A percentile compares a stretch with the other conserved stretches of the same genome.
Evolutionary conservation across 1,284 basidiomycete species (phyloP).

Genomic region (Ustilago trichophora): DNA sequence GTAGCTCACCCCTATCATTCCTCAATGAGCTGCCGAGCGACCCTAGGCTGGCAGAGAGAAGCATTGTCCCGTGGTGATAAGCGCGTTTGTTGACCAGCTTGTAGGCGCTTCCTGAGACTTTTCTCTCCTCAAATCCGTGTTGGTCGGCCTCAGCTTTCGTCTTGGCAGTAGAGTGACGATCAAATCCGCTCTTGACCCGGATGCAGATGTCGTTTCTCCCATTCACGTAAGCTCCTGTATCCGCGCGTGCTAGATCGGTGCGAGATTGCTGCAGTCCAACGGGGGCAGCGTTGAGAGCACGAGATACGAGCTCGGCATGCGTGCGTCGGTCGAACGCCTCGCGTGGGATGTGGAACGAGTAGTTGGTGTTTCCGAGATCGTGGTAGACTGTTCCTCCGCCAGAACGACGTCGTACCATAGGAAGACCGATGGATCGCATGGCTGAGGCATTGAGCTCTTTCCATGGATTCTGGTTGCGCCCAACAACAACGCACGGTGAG

Average conservation of each 20-base stretch:
- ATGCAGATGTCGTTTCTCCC: constrained; percentile 79
- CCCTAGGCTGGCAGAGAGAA: constrained; percentile 71
- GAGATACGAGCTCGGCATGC: constrained; percentile 81
- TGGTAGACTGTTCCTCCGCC: constrained; percentile 98
- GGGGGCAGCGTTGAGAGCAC: constrained; percentile 75
- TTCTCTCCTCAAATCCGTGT: constrained; percentile 34
- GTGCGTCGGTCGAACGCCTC: constrained; percentile 80
- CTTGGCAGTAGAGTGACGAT: constrained; percentile 68
- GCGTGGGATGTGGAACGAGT: constrained; percentile 89
- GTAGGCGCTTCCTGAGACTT: constrained; percentile 98
- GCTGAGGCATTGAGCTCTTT: constrained; percentile 84
- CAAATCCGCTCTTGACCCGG: constrained; percentile 73
- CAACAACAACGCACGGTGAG: constrained; percentile 88
- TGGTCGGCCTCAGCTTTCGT: constrained; percentile 17
- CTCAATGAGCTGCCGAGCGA: constrained; percentile 51
- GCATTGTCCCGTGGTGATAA: constrained; percentile 99
- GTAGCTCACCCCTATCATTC: constrained; percentile 78
- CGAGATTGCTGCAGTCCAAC: constrained; percentile 12
- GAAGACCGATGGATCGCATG: constrained; percentile 72
- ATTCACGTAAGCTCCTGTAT: constrained; percentile 73
- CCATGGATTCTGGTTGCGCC: constrained; percentile 98
- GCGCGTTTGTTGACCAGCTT: constrained; percentile 90
- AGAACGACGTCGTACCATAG: constrained; percentile 84
- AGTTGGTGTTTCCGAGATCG: constrained; percentile 98
- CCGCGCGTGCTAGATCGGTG: constrained; percentile 1